These are phyloP conservation scores for Cercophora samala DNA, from an alignment of 495 filamentous ascomycete species.

Conservation along the genomic window DNA sequence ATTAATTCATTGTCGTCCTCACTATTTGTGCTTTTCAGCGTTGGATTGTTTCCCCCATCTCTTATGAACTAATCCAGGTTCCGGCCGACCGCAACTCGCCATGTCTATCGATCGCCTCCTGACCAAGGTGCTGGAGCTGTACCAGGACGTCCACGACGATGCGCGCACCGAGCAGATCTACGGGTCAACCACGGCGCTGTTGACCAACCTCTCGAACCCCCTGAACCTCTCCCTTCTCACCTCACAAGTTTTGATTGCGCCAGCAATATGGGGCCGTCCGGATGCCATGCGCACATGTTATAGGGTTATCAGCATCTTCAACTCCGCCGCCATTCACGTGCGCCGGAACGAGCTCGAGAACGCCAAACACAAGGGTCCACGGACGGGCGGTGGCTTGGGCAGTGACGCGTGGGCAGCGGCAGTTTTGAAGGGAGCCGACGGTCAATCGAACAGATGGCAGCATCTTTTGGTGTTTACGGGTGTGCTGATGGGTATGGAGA, in stretches of 20 bases:
- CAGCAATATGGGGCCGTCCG: slow-evolving; percentile 69
- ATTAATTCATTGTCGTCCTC: neutral
- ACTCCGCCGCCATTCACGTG: slow-evolving; percentile 70
- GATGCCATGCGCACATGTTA: slow-evolving; percentile 70
- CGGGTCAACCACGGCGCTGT: slow-evolving; percentile 73
- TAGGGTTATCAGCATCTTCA: slow-evolving; percentile 81
- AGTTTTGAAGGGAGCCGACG: slow-evolving; percentile 78
- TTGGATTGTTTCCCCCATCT: neutral
- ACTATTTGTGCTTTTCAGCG: neutral
- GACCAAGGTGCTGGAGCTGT: slow-evolving; percentile 48
- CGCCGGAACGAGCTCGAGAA: slow-evolving; percentile 54
- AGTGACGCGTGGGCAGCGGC: slow-evolving; percentile 81
- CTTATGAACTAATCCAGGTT: neutral
- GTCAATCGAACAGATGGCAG: slow-evolving; percentile 80
- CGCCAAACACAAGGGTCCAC: slow-evolving; percentile 42
- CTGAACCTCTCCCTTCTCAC: slow-evolving; percentile 86
- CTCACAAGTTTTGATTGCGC: slow-evolving; percentile 81
- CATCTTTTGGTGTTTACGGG: slow-evolving; percentile 80
- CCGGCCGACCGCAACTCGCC: neutral
- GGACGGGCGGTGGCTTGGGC: slow-evolving; percentile 47
- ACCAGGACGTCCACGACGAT: slow-evolving; percentile 49
- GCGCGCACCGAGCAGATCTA: slow-evolving; percentile 58
- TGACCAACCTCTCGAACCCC: slow-evolving; percentile 82
- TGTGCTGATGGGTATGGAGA: slow-evolving; percentile 76
- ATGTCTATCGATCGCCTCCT: slow-evolving; percentile 54